Base-by-base conservation (phyloP, 1,139 yeast species). In the Tardiomyces depauwii region DNA sequence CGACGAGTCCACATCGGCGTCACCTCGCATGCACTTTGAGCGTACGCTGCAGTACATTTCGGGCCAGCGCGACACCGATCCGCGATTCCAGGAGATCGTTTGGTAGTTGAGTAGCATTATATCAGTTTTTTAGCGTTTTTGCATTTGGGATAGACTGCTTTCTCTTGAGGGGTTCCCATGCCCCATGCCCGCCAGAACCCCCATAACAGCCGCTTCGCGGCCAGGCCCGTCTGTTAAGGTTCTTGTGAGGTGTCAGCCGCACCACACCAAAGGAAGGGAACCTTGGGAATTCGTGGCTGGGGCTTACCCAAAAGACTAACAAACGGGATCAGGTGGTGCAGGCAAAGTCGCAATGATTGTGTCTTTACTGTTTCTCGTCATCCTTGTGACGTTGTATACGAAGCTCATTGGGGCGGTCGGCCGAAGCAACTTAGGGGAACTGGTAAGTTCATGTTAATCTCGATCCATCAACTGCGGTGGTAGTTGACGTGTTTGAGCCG, bases 41-140 rank as follows among this genome's bases (percentile, higher is more conserved):
- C 71, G 94, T 48, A 82, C 94, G 0, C 65, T 85, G 58, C 70
- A 66, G 39, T 86, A 82, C 57, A 79, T 87, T 47, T 68, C 69
- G 33, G 76, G 74, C 27, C 94, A 86, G 59, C 77, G 80, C 56
- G 77, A 71, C 43, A 74, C 72, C 44, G 89, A 82, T 54, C 79
- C 75, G 32, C 67, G 83, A 52, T 82, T 83, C 61, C 74, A 72
- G 45, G 74, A 80, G 53, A 73, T 76, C 44, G 63, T 56, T 10
- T 62, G 66, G 64, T 62, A 45, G 40, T 10, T 5, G 5, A 5
- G 25, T 21, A 21, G 25, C 25, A 21, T 21, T 21, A 5, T 21
- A 7, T 21, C 25, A n/a, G n/a, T 21, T 21, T 21, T 21, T 7
- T 21, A 5, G 25, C 7, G 7, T 21, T 21, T 21, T 21, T 21